Evolutionary conservation across 2,329 filamentous ascomycete genomes (phyloP), one percentile per base, ranked within the genome.

Genomic region (Chaetomium globosum): DNA sequence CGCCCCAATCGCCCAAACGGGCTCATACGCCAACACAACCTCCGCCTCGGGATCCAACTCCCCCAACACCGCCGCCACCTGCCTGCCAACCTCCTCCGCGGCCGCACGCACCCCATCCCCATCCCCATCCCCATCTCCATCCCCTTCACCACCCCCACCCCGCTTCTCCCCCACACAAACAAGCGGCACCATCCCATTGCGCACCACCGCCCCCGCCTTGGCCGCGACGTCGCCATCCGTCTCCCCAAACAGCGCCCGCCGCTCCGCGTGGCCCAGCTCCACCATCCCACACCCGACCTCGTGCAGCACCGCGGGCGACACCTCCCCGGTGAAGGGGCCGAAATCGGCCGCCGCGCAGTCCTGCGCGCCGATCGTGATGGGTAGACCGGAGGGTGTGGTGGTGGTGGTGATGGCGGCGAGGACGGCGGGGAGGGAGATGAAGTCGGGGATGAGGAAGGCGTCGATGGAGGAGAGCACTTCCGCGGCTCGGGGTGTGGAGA

Each of bases 1-100:
- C 10, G 91, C 88, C 0, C 92, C 92, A 76, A 95, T 96, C 0
- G 92, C 92, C 92, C 92, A 96, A 1, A 95, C 91, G 8, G 92
- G 92, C 79, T 96, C 92, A 74, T 96, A 96, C 0, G 92, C 92
- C 64, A 96, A 82, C 7, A 94, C 85, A 5, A 95, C 83, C 56
- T 92, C 88, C 0, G 87, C 85, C 19, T 86, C 81, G 12, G 80
- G 80, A 0, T 87, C 83, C 8, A 94, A 79, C 0, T 81, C 83
- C 0, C 79, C 78, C 59, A 95, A 74, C 2, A 91, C 86, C 1
- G 85, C 80, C 48, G 82, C 80, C 63, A 96, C 81, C 76, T 94
- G 90, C 4, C 79, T 77, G 43, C 79, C 80, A 71, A 90, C 91
- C 75, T 93, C 89, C 16, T 80, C 76, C 2, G 91, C 83, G 0